phyloP scores from a whole-genome alignment of 495 filamentous ascomycete genomes.

The Daldinia bambusicola region DNA sequence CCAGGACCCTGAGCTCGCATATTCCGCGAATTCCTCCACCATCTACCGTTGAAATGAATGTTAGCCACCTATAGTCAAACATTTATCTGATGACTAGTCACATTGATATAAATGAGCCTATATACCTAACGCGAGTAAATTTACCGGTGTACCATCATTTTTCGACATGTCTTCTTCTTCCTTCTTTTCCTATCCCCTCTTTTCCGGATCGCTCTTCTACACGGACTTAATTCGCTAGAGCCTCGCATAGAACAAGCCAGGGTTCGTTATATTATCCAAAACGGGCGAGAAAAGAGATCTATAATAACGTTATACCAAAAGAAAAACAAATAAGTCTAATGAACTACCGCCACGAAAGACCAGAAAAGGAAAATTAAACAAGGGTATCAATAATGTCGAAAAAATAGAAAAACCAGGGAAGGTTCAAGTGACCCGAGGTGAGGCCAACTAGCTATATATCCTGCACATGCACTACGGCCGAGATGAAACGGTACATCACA shows the following conservation, averaged over 20 bases:
- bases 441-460: constrained; percentile 7
- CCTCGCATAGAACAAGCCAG: not conserved
- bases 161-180: not conserved
- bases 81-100: not conserved
- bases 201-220: not conserved
- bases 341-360: not conserved
- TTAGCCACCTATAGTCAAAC: not conserved
- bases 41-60: not conserved
- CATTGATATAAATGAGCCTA: not conserved
- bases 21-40: constrained; percentile 12
- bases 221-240: not conserved
- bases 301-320: not conserved
- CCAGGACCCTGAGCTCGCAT: constrained; percentile 14
- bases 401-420: not conserved
- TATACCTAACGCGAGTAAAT: constrained; percentile 15
- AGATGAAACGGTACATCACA: constrained; percentile 8
- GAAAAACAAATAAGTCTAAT: not conserved
- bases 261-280: constrained; percentile 2
- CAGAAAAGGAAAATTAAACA: not conserved
- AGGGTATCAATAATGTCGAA: not conserved
- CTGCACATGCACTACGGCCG: not conserved
- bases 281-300: not conserved
- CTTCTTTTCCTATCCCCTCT: not conserved
- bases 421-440: not conserved
- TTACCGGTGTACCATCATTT: constrained; percentile 14